phyloP scores from a whole-genome alignment of 305 asterid genomes.

The Rubia balearica region DNA sequence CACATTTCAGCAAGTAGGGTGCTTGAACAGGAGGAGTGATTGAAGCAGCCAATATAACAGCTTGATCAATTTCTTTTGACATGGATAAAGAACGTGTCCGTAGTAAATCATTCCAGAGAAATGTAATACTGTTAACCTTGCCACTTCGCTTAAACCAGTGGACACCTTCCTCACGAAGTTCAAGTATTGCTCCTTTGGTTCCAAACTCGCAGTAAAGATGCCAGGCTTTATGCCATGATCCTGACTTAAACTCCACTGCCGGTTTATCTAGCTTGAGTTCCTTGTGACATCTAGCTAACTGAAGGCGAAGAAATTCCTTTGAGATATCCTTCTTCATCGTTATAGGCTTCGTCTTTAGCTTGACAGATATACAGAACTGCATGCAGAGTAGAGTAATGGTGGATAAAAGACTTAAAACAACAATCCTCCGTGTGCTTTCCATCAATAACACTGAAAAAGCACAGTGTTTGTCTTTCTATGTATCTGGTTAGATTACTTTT shows the following conservation, averaged over 20 bases:
- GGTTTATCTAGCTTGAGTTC: slow-evolving; percentile 66
- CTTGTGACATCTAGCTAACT: slow-evolving; percentile 57
- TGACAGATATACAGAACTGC: slow-evolving; percentile 62
- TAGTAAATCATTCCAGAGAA: slow-evolving; percentile 73
- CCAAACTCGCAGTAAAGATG: slow-evolving; percentile 83
- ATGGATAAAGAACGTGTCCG: slow-evolving; percentile 65
- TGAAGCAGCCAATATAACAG: slow-evolving; percentile 45
- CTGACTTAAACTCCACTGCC: slow-evolving; percentile 33
- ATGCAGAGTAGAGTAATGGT: slow-evolving; percentile 20
- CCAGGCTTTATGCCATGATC: slow-evolving; percentile 59
- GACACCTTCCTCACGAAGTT: slow-evolving; percentile 54
- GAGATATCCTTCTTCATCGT: slow-evolving; percentile 26
- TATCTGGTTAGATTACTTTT: not conserved
- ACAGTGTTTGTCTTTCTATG: not conserved
- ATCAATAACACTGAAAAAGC: not conserved
- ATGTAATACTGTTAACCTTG: slow-evolving; percentile 29
- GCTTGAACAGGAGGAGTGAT: slow-evolving; percentile 92
- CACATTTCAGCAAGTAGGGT: slow-evolving; percentile 79
- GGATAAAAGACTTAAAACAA: not conserved
- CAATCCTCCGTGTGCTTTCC: not conserved
- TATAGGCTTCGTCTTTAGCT: slow-evolving; percentile 25
- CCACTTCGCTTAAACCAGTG: slow-evolving; percentile 54
- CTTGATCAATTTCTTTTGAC: slow-evolving; percentile 39
- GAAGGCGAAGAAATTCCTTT: slow-evolving; percentile 58
- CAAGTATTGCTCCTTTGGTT: slow-evolving; percentile 64